Evolutionary conservation across 1,284 basidiomycete species (phyloP).

Genomic region (Heterobasidion parviporum): DNA sequence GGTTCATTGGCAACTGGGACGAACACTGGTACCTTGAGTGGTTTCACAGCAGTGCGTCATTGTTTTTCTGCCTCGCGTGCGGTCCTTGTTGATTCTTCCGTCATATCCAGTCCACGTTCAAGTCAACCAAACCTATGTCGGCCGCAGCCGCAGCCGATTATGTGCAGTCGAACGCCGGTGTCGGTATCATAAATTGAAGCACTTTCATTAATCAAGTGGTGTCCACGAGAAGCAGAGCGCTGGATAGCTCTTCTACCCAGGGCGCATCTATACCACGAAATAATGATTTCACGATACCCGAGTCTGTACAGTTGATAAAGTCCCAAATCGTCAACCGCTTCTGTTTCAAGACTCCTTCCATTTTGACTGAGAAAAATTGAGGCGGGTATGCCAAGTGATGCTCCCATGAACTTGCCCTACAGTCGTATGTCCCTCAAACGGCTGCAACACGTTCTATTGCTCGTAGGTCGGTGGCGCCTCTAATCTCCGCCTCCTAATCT

Average conservation of each 20-base stretch:
- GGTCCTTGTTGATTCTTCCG: background rate
- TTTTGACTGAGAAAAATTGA: no score
- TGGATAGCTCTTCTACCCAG: no score
- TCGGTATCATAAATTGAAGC: background rate
- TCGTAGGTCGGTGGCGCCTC: constrained; percentile 14
- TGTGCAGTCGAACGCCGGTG: background rate
- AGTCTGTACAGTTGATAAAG: no score
- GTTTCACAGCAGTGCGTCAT: background rate
- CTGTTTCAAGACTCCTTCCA: no score
- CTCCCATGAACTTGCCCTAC: no score
- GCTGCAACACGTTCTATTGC: background rate
- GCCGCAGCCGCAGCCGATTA: background rate
- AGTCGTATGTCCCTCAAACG: no score
- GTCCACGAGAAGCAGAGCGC: no score
- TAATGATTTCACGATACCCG: no score
- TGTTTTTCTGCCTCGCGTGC: background rate
- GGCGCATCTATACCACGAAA: no score
- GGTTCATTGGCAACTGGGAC: background rate
- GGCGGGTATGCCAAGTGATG: no score
- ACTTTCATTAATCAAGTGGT: no score
- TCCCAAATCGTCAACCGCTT: no score
- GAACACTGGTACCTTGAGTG: background rate
- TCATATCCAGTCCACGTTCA: background rate
- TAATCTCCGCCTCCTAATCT: constrained; percentile 13
- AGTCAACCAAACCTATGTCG: background rate